Conservation (phyloP, 768 basidiomycete genomes). For the Mycena rosella region DNA sequence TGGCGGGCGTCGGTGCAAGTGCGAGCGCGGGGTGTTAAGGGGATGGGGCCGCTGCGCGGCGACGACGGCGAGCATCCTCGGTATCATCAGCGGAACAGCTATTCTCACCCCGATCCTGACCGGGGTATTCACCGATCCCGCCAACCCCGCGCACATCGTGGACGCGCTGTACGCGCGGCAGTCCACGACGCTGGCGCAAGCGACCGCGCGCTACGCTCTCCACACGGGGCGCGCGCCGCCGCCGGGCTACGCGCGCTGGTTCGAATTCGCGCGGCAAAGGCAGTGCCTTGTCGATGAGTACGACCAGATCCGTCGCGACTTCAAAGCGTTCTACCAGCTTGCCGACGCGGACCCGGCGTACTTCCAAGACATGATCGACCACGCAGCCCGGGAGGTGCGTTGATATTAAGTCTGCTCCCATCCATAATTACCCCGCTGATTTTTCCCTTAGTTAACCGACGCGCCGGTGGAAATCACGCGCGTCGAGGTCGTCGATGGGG, state of each 20-base stretch:
- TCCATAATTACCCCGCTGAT: too few species aligned
- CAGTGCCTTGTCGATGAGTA: constrained; percentile 33
- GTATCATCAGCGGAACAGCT: too few species aligned
- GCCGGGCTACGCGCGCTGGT: constrained; percentile 16
- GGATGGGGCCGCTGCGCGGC: too few species aligned
- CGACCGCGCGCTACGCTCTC: constrained; percentile 16
- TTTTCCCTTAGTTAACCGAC: not conserved
- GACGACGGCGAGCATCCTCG: too few species aligned
- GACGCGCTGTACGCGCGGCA: constrained; percentile 23
- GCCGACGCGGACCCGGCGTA: not conserved
- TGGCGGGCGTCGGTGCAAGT: too few species aligned
- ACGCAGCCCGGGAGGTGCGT: not conserved
- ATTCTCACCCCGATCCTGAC: too few species aligned
- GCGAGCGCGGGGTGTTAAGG: too few species aligned
- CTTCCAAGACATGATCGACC: constrained; percentile 12
- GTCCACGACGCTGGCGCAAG: constrained; percentile 22
- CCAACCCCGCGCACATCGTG: not conserved
- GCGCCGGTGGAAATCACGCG: not conserved
- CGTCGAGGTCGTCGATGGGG: constrained; percentile 1
- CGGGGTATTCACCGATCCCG: too few species aligned
- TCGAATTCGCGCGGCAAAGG: constrained; percentile 9
- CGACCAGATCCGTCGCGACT: constrained; percentile 28
- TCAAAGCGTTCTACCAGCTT: constrained; percentile 21
- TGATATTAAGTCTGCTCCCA: not conserved
- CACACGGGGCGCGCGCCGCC: constrained; percentile 20